Conservation (phyloP, 2,329 filamentous ascomycete species). For the Sporothrix inflata region DNA sequence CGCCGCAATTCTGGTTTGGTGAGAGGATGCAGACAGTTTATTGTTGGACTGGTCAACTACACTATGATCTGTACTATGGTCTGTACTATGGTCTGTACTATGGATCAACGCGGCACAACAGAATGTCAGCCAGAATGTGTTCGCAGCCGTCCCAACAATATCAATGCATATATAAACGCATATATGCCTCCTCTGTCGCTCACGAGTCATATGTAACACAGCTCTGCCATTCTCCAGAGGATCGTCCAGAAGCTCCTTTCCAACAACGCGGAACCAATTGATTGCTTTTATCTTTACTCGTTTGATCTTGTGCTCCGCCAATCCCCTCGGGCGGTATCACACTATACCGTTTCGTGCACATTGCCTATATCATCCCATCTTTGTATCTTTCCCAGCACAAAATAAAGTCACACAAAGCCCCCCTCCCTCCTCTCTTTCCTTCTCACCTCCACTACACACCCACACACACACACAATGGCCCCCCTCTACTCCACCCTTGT, state of each 20-base stretch:
- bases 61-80: too few relatives aligned
- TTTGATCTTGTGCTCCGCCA: not conserved
- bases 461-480: constrained; percentile 5
- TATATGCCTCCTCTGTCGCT: not conserved
- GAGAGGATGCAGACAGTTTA: not conserved
- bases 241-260: not conserved
- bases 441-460: not conserved
- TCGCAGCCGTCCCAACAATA: not conserved
- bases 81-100: not conserved
- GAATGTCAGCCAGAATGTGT: not conserved
- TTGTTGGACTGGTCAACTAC: too few relatives aligned
- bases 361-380: not conserved
- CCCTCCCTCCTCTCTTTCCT: not conserved
- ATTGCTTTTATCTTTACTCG: not conserved
- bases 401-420: not conserved
- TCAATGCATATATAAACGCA: not conserved
- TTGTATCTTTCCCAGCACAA: too few relatives aligned
- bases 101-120: not conserved
- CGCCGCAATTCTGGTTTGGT: not conserved
- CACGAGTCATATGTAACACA: not conserved
- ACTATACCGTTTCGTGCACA: not conserved
- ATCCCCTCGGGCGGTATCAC: not conserved
- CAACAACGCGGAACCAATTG: not conserved
- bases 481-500: not conserved
- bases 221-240: not conserved